Evolutionary conservation across 1,284 basidiomycete species (phyloP).

Genomic region (Phlebopus sp.): DNA sequence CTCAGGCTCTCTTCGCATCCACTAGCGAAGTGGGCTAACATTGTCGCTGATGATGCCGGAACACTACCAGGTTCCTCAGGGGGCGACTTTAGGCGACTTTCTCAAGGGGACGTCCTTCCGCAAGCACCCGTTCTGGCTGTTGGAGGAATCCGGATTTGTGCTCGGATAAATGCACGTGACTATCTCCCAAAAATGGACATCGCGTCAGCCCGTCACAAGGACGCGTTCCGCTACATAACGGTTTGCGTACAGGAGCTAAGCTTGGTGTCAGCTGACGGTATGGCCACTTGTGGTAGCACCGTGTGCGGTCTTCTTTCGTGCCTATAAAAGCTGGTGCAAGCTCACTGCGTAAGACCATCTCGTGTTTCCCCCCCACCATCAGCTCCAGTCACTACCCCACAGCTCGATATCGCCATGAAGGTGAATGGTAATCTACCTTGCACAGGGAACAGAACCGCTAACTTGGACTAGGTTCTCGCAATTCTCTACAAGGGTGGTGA

Average conservation of each 20-base stretch:
- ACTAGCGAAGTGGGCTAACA: slow-evolving; percentile 1
- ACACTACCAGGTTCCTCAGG: neutral
- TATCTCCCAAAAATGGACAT: neutral
- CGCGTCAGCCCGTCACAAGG: neutral
- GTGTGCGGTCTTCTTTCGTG: neutral
- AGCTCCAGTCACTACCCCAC: slow-evolving; percentile 1
- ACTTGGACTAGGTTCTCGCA: slow-evolving; percentile 62
- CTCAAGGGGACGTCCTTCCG: slow-evolving; percentile 10
- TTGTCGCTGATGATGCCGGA: slow-evolving; percentile 3
- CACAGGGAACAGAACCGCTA: neutral
- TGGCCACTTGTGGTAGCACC: slow-evolving; percentile 5
- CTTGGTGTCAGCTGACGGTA: slow-evolving; percentile 12
- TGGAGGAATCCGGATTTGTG: slow-evolving; percentile 8
- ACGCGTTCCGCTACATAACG: no score
- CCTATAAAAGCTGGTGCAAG: slow-evolving; percentile 21
- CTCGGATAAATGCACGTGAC: slow-evolving; percentile 8
- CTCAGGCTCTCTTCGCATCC: slow-evolving; percentile 4
- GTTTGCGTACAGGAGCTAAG: no score
- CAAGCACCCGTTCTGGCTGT: slow-evolving; percentile 6
- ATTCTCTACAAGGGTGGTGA: slow-evolving; percentile 76
- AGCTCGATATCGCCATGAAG: slow-evolving; percentile 22
- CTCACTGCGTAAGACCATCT: neutral
- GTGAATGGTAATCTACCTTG: slow-evolving; percentile 8
- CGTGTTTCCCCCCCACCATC: neutral
- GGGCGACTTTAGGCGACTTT: no score